Percentiles rank a stretch among this genome's conserved stretches.
Conservation (phyloP, 1,139 yeast genomes). For the Saccharomyces hybrid region DNA sequence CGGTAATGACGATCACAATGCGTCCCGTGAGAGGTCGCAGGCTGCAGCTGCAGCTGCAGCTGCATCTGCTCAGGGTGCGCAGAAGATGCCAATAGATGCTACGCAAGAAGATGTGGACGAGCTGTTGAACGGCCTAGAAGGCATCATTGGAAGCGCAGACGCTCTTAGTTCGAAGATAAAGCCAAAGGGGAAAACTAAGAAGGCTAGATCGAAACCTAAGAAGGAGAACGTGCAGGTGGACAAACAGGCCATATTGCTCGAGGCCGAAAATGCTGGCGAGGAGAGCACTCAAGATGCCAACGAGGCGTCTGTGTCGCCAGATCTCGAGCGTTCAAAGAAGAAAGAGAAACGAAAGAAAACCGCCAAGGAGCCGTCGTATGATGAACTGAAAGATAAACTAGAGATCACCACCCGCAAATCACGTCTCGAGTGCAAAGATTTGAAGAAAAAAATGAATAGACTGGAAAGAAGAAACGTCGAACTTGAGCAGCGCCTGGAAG, state of each 20-base stretch:
- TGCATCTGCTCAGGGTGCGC: too few species aligned
- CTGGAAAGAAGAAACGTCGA: neutral
- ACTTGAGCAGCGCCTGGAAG: neutral
- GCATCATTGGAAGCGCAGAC: neutral
- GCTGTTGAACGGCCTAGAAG: neutral
- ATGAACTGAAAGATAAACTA: neutral
- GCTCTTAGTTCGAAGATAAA: neutral
- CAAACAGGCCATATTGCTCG: neutral
- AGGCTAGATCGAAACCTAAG: neutral
- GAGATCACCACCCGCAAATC: neutral
- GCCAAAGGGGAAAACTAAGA: neutral
- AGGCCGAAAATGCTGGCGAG: neutral
- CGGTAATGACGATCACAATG: neutral
- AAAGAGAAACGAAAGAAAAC: neutral
- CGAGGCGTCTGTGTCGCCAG: neutral
- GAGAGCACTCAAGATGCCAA: neutral
- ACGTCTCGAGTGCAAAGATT: neutral
- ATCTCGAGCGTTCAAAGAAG: neutral
- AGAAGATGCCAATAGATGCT: neutral
- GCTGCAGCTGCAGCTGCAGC: neutral
- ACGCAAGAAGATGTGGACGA: neutral
- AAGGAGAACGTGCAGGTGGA: neutral
- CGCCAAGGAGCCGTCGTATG: neutral
- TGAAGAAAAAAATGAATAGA: neutral
- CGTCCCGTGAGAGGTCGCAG: neutral